Base-by-base conservation (phyloP, 352 stramenopile genomes). In the Pseudoperonospora humuli region DNA sequence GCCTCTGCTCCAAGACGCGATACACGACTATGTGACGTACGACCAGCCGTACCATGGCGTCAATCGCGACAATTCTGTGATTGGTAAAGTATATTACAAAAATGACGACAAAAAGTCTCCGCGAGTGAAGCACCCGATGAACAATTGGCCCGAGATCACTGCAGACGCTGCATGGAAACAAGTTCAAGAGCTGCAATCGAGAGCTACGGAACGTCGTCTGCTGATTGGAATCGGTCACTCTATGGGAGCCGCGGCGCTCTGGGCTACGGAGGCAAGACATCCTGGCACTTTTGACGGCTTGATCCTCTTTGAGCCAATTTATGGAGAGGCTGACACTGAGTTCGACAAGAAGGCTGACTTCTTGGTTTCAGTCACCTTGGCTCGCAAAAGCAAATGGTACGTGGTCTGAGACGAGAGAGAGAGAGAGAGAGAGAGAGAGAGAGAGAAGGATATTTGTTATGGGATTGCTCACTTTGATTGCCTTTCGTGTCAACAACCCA, bases 221-320 rank as follows among this genome's bases (percentile, higher is more conserved):
- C 46, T 80, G 19, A 61, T 80, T n/a, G 65, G 58, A 4, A 41
- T 80, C 28, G 69, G 59, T 6, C 69, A 80, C 23, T 80, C 62
- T 2, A 69, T 80, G 65, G 69, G 69, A 17, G 58, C 62, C 0
- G 41, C 54, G 4, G 55, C 54, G 3, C 50, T 77, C 4, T 64
- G 68, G 57, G 55, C 58, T n/a, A 54, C 58, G 3, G 69, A 80
- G 42, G 54, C 60, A 10, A 45, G 32, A 4, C 39, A 61, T 33
- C 69, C 69, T 7, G 65, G 69, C 15, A 80, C 62, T 3, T 72
- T 80, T 28, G 59, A 67, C 25, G 57, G 54, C 4, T 51, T 74
- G 40, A 70, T 79, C 19, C 52, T 70, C 24, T 79, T 79, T 37
- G 68, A 79, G 25, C 64, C 68, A 1, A 56, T 78, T 25, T 51